Conservation (phyloP, 73 alveolate species). For the Blepharisma stoltei region DNA sequence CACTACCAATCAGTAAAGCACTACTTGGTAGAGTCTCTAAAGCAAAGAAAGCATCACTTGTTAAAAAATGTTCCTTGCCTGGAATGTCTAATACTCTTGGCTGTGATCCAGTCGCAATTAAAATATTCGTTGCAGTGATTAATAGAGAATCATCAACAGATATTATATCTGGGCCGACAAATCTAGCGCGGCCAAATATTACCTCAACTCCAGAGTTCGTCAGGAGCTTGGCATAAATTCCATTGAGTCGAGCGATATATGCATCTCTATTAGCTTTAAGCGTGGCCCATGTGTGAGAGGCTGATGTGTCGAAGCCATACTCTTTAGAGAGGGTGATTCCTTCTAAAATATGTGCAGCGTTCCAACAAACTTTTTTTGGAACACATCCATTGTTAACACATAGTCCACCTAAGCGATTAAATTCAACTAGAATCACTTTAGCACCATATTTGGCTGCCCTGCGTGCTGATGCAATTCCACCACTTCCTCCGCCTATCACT, state of each 20-base stretch:
- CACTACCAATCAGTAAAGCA: conserved; percentile 88
- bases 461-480: conserved; percentile 95
- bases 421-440: conserved; percentile 78
- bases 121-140: background rate
- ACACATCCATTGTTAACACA: conserved; percentile 98
- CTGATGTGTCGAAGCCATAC: conserved; percentile 45
- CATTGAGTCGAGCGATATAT: conserved; percentile 52
- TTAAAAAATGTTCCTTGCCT: conserved; percentile 70
- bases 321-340: conserved; percentile 35
- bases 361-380: conserved; percentile 92
- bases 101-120: conserved; percentile 67
- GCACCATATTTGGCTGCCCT: conserved; percentile 76
- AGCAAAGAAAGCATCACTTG: conserved; percentile 87
- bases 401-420: conserved; percentile 93
- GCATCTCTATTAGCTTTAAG: conserved; percentile 54
- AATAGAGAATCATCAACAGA: too few species aligned
- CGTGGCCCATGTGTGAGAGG: conserved; percentile 36
- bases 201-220: background rate
- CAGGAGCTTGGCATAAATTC: conserved; percentile 41
- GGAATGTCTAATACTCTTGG: conserved; percentile 61
- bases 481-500: conserved; percentile 99
- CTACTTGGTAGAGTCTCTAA: conserved; percentile 78
- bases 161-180: too few species aligned
- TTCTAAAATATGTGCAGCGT: conserved; percentile 53
- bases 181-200: too few species aligned